Evolutionary conservation across 2,329 filamentous ascomycete species (phyloP), one percentile per base, ranked within the genome.

Genomic region (Trichoderma cornu-damae): DNA sequence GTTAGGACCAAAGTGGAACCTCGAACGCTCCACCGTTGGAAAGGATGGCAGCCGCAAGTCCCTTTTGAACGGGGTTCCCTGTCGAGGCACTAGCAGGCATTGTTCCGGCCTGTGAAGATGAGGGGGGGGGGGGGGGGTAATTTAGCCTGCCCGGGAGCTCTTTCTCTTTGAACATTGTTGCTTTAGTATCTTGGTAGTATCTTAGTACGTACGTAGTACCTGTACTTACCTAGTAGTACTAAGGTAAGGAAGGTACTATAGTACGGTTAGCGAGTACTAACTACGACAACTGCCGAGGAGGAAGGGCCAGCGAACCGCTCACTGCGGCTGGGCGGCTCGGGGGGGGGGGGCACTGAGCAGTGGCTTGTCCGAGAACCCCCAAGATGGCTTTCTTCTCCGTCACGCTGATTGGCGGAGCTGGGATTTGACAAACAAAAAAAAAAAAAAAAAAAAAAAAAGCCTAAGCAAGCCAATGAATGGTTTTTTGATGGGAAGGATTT

Each of bases 1-100:
- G 57, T 56, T 48, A 59, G 44, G 50, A 56, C 44, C 51, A 37
- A 50, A 56, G 57, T 56, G 57, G 57, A 59, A 56, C 57, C 50
- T 59, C 28, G 43, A 47, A 40, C n/a, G 51, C 52, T 47, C 51
- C 57, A 59, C 57, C 51, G 52, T 56, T 55, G 51, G n/a, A n/a
- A 56, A 48, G 51, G 30, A 43, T 44, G n/a, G n/a, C n/a, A n/a
- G n/a, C n/a, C n/a, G n/a, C n/a, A n/a, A 54, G 51, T 49, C 53
- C 51, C 30, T 56, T 44, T 38, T n/a, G n/a, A n/a, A 14, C 18
- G 38, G 38, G 34, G 34, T 46, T 28, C 49, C 53, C 53, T 58
- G 49, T 42, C 56, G n/a, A 53, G 28, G 37, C 32, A 55, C 51
- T 55, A 55, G 51, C 51, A 55, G 51, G 51, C 51, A 55, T 55